These are phyloP conservation scores for Begonia fuchsioides DNA, from an alignment of 306 rosid genomes.

Conservation along the genomic window DNA sequence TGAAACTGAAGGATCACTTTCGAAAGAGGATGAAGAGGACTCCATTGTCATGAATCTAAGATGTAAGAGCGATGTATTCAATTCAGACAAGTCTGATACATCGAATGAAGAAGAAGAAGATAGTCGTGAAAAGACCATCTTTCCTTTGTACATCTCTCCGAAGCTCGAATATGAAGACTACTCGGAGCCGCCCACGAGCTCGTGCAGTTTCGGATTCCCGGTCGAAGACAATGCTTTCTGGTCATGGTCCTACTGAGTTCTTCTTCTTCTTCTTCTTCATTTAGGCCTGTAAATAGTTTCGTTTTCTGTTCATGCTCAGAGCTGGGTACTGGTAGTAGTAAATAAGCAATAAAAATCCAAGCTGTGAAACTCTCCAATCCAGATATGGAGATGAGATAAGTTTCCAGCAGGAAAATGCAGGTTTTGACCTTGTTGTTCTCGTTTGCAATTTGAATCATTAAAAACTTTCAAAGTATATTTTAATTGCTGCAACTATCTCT, in stretches of 20 bases:
- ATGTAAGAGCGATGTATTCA: constrained; percentile 49
- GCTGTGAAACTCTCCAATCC: too few species aligned
- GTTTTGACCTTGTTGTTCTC: too few species aligned
- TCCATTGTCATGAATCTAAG: constrained; percentile 34
- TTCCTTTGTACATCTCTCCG: constrained; percentile 42
- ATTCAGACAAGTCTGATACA: constrained; percentile 55
- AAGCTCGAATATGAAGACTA: constrained; percentile 49
- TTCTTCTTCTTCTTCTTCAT: not conserved
- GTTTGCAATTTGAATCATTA: too few species aligned
- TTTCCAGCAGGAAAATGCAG: too few species aligned
- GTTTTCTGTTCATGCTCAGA: too few species aligned
- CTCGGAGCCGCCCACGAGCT: constrained; percentile 43
- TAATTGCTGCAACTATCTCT: too few species aligned
- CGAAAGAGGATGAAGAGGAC: constrained; percentile 35
- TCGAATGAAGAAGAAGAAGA: constrained; percentile 84
- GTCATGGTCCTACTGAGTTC: constrained; percentile 48
- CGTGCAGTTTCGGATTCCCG: constrained; percentile 46
- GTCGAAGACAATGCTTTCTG: constrained; percentile 68
- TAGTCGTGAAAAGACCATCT: constrained; percentile 25
- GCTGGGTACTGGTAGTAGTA: too few species aligned
- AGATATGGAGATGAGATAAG: too few species aligned
- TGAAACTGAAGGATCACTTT: constrained; percentile 8
- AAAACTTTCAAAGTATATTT: too few species aligned
- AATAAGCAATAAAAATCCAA: too few species aligned
- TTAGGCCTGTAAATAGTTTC: not conserved